A percentile compares a stretch with the other conserved stretches of the same genome.
Conservation (phyloP, 768 basidiomycete species). For the Amanita pseudoporphyria region DNA sequence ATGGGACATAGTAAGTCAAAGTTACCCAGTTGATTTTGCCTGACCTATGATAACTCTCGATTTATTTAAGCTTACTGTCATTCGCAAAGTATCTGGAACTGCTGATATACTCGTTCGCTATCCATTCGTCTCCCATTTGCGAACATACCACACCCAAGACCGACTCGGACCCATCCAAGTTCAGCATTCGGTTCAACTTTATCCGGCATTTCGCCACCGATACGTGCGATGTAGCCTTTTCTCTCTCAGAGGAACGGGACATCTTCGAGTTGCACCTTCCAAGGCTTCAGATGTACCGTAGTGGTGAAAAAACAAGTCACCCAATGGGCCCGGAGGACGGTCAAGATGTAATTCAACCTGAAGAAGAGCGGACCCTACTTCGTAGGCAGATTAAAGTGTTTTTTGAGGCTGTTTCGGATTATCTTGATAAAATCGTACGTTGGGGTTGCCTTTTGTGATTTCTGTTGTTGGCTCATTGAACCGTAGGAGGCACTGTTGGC, state of each 20-base stretch:
- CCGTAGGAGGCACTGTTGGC: constrained; percentile 36
- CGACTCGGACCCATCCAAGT: constrained; percentile 19
- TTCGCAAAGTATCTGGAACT: constrained; percentile 52
- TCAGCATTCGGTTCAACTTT: constrained; percentile 28
- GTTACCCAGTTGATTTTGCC: background rate
- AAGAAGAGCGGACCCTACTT: constrained; percentile 38
- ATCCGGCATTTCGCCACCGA: constrained; percentile 25
- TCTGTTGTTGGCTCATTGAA: background rate
- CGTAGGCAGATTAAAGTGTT: constrained; percentile 51
- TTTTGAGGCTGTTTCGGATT: constrained; percentile 57
- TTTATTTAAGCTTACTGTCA: constrained; percentile 42
- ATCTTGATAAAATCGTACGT: constrained; percentile 52
- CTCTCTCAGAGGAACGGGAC: constrained; percentile 37
- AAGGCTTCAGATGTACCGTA: constrained; percentile 41
- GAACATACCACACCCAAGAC: constrained; percentile 27
- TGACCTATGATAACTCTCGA: background rate
- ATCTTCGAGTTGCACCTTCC: constrained; percentile 57
- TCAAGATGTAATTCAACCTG: constrained; percentile 13
- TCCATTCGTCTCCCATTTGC: constrained; percentile 32
- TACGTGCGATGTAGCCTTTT: constrained; percentile 30
- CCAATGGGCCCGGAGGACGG: background rate
- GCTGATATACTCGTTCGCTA: constrained; percentile 32
- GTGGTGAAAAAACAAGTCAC: constrained; percentile 10
- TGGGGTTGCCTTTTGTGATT: background rate
- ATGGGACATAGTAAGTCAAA: constrained; percentile 42